phyloP scores from a whole-genome alignment of 768 basidiomycete genomes.

The Grammothele lineata region DNA sequence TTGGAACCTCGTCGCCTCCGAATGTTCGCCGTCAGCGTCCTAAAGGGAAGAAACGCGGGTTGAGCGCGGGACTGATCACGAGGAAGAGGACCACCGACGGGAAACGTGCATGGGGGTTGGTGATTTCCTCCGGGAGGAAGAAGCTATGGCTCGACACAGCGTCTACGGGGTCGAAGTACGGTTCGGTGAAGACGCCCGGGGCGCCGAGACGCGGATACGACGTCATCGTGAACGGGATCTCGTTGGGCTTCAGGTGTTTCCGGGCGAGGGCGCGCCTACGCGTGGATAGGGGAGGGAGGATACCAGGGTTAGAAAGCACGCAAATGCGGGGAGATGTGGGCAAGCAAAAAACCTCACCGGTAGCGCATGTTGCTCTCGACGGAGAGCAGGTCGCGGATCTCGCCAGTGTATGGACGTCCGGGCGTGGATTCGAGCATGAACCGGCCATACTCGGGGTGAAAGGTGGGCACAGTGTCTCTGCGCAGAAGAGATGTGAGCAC shows the following conservation, averaged over 20 bases:
- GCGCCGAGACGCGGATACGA: slow-evolving; percentile 93
- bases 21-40: slow-evolving; percentile 97
- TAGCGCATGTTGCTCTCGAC: slow-evolving; percentile 96
- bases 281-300: too few species aligned
- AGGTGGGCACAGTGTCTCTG: slow-evolving; percentile 78
- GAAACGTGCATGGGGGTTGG: slow-evolving; percentile 96
- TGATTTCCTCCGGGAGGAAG: slow-evolving; percentile 93
- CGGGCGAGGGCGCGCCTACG: slow-evolving; percentile 81
- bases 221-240: slow-evolving; percentile 89
- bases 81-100: slow-evolving; percentile 61
- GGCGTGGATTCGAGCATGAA: slow-evolving; percentile 99
- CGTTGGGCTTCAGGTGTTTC: slow-evolving; percentile 76
- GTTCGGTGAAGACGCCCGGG: slow-evolving; percentile 89
- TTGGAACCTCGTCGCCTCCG: slow-evolving; percentile 86
- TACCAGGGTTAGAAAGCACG: too few species aligned
- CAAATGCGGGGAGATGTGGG: slow-evolving; percentile 14
- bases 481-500: slow-evolving; percentile 1
- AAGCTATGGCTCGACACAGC: slow-evolving; percentile 89
- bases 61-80: slow-evolving; percentile 13
- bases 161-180: slow-evolving; percentile 67
- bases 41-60: slow-evolving; percentile 30
- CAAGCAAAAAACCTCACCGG: slow-evolving; percentile 42
- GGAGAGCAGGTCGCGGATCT: slow-evolving; percentile 76
- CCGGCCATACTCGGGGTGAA: slow-evolving; percentile 97
- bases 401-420: slow-evolving; percentile 90